phyloP scores from a whole-genome alignment of 495 filamentous ascomycete genomes.

The Thozetella sp. region DNA sequence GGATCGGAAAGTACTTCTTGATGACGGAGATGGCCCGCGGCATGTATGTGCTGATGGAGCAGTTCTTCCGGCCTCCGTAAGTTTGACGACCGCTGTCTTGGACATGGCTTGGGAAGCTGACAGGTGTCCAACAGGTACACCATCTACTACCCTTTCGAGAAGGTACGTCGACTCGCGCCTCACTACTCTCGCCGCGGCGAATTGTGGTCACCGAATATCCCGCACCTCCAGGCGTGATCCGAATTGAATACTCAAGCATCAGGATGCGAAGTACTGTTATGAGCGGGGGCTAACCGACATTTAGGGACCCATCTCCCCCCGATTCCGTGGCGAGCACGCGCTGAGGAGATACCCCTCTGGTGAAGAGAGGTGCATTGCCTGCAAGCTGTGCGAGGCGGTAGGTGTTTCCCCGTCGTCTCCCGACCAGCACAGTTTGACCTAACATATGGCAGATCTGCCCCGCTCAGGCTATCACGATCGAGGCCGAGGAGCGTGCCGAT shows the following conservation, averaged over 20 bases:
- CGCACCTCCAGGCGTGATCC: too few relatives aligned
- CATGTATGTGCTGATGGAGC: conserved; percentile 97
- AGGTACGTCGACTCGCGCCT: conserved; percentile 46
- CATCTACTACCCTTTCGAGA: conserved; percentile 98
- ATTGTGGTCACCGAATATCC: too few relatives aligned
- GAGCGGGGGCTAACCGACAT: neutral
- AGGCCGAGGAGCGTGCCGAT: conserved; percentile 96
- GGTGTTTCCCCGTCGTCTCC: conserved; percentile 15
- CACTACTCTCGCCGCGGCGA: too few relatives aligned
- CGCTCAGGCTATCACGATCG: conserved; percentile 95
- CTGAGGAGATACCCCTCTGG: conserved; percentile 93
- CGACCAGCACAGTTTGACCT: conserved; percentile 5
- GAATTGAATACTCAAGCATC: too few relatives aligned
- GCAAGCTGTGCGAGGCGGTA: conserved; percentile 96
- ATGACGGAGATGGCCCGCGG: conserved; percentile 93
- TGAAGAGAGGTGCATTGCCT: conserved; percentile 98
- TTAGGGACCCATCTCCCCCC: conserved; percentile 90
- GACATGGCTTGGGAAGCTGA: neutral
- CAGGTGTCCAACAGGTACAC: conserved; percentile 71
- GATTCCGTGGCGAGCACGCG: conserved; percentile 97
- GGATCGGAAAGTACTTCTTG: conserved; percentile 89
- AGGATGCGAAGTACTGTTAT: too few relatives aligned
- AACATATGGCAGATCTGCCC: conserved; percentile 78
- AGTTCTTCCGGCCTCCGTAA: conserved; percentile 97
- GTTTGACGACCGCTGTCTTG: too few relatives aligned